These are phyloP conservation scores for Oryza coarctata DNA, from an alignment of 176 grass and related monocot species.

Conservation along the genomic window DNA sequence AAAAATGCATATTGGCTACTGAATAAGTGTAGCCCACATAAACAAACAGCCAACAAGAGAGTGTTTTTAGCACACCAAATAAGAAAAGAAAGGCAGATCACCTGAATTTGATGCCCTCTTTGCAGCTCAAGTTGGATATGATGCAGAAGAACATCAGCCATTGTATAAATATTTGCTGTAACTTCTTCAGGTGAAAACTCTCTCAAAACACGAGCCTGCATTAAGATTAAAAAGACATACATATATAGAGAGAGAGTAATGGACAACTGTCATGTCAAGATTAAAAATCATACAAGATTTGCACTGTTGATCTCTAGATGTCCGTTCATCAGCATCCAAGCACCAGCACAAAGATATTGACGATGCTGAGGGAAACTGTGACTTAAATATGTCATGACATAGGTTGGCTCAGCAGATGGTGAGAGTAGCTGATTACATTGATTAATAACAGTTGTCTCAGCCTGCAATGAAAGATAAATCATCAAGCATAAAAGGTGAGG, in stretches of 20 bases:
- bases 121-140: slow-evolving; percentile 90
- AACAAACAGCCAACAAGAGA: slow-evolving; percentile 1
- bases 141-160: slow-evolving; percentile 98
- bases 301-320: slow-evolving; percentile 84
- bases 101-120: slow-evolving; percentile 75
- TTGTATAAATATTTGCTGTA: slow-evolving; percentile 95
- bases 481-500: slow-evolving; percentile 31
- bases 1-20: slow-evolving; percentile 3
- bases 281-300: slow-evolving; percentile 69
- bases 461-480: slow-evolving; percentile 47
- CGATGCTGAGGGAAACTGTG: slow-evolving; percentile 90
- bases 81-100: slow-evolving; percentile 22
- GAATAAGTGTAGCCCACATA: slow-evolving; percentile 31
- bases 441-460: slow-evolving; percentile 81
- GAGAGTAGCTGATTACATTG: slow-evolving; percentile 93
- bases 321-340: slow-evolving; percentile 96
- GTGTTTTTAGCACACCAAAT: not conserved
- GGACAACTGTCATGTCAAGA: not conserved
- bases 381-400: slow-evolving; percentile 81
- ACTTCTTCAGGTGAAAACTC: slow-evolving; percentile 96
- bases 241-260: not conserved
- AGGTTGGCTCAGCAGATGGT: slow-evolving; percentile 75
- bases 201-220: slow-evolving; percentile 85
- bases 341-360: slow-evolving; percentile 89
- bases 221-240: slow-evolving; percentile 38